phyloP scores from a whole-genome alignment of 2,329 filamentous ascomycete genomes.

The Colletotrichum salicis region DNA sequence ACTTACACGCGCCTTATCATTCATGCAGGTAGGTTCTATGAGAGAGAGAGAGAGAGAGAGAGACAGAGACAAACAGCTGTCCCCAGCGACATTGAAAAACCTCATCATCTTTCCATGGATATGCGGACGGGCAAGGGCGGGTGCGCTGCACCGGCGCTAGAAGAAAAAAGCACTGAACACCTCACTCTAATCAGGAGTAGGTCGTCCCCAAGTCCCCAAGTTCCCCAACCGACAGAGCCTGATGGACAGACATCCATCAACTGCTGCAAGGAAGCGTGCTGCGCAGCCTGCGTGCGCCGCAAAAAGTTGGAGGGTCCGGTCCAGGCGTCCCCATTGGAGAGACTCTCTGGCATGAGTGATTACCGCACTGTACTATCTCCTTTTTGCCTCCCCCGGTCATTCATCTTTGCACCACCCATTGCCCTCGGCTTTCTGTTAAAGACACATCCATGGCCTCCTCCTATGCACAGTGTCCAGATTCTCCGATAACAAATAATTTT shows the following conservation, averaged over 20 bases:
- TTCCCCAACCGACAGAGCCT: background rate
- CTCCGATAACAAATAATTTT: constrained; percentile 37
- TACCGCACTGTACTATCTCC: constrained; percentile 29
- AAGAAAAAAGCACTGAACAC: constrained; percentile 3
- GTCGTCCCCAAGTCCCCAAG: background rate
- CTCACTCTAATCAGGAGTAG: too few relatives aligned
- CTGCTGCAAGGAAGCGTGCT: constrained; percentile 24
- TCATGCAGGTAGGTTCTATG: background rate
- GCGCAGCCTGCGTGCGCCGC: constrained; percentile 1
- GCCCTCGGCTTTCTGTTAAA: constrained; percentile 10
- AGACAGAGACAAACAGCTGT: background rate
- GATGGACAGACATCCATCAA: background rate
- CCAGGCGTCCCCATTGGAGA: constrained; percentile 33
- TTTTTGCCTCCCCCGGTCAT: constrained; percentile 14
- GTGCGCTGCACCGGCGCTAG: background rate
- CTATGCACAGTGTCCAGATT: constrained; percentile 18
- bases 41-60: background rate
- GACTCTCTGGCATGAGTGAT: constrained; percentile 29
- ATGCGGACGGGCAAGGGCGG: background rate
- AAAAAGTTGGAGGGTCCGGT: constrained; percentile 26
- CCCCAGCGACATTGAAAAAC: too few relatives aligned
- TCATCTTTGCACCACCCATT: background rate
- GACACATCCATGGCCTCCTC: background rate
- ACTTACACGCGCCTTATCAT: background rate
- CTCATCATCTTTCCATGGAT: background rate